Percentiles rank a stretch among this genome's conserved stretches.
These are phyloP conservation scores for Fonsecaea nubica DNA, from an alignment of 2,329 filamentous ascomycete species.

Conservation along the genomic window DNA sequence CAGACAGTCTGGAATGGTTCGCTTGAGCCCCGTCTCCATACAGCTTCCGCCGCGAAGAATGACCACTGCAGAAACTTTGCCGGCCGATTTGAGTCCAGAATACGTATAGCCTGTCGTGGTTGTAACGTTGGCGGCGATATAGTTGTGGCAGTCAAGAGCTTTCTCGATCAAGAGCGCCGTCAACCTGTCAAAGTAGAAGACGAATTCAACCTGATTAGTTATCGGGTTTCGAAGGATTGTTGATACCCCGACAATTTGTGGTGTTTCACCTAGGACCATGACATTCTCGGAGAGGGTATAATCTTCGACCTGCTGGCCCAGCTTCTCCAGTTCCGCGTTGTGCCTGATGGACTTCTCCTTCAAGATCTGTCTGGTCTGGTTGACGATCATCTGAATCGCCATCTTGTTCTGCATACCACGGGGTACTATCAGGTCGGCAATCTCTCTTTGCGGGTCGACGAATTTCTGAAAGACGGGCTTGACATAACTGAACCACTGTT, in stretches of 20 bases:
- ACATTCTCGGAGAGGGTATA: slow-evolving; percentile 77
- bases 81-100: slow-evolving; percentile 71
- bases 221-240: slow-evolving; percentile 84
- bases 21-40: slow-evolving; percentile 84
- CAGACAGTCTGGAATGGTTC: slow-evolving; percentile 90
- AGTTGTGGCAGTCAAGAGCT: slow-evolving; percentile 78
- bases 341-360: slow-evolving; percentile 85
- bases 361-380: slow-evolving; percentile 87
- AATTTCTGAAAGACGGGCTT: slow-evolving; percentile 97
- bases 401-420: slow-evolving; percentile 93
- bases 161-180: slow-evolving; percentile 82
- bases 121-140: slow-evolving; percentile 66
- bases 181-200: slow-evolving; percentile 95
- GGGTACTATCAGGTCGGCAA: slow-evolving; percentile 85
- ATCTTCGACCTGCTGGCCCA: slow-evolving; percentile 75
- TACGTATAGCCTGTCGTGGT: slow-evolving; percentile 77
- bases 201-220: slow-evolving; percentile 85
- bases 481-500: slow-evolving; percentile 96
- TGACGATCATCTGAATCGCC: slow-evolving; percentile 89
- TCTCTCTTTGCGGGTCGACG: slow-evolving; percentile 85
- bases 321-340: slow-evolving; percentile 75
- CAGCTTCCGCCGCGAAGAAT: slow-evolving; percentile 87
- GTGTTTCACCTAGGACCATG: slow-evolving; percentile 74
- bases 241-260: slow-evolving; percentile 85
- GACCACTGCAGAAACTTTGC: slow-evolving; percentile 82